A percentile compares a stretch with the other conserved stretches of the same genome.
phyloP scores from a whole-genome alignment of 352 stramenopile species.

The Lagenidium sp. region DNA sequence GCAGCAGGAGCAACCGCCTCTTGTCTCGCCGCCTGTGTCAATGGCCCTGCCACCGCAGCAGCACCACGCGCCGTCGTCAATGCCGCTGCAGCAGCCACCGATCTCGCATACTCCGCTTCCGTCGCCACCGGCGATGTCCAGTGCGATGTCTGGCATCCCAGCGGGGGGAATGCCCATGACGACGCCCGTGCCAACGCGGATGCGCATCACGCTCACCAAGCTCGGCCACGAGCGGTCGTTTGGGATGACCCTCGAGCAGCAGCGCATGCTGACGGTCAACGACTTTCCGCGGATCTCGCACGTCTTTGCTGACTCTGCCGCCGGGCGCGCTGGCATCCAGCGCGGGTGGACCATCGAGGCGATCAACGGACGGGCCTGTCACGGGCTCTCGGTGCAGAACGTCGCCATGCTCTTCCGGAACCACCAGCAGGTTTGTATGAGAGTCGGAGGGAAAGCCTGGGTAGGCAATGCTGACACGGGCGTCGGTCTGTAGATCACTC shows the following conservation, averaged over 20 bases:
- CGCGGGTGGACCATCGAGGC: slow-evolving; percentile 7
- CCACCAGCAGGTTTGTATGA: slow-evolving; percentile 1
- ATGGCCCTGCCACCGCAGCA: too few relatives aligned
- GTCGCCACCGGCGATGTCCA: neutral
- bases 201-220: too few relatives aligned
- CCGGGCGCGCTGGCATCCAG: slow-evolving; percentile 34
- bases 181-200: slow-evolving; percentile 12
- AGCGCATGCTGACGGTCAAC: neutral
- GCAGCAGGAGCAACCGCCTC: too few relatives aligned
- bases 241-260: slow-evolving; percentile 55
- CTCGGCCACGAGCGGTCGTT: slow-evolving; percentile 42
- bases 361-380: slow-evolving; percentile 1
- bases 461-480: too few relatives aligned
- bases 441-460: neutral
- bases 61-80: too few relatives aligned
- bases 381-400: slow-evolving; percentile 2
- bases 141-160: neutral
- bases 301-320: slow-evolving; percentile 45
- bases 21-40: too few relatives aligned
- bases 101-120: neutral
- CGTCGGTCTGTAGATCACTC: too few relatives aligned
- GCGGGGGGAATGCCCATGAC: neutral
- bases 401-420: slow-evolving; percentile 9
- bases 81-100: neutral
- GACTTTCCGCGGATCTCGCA: slow-evolving; percentile 43